Percentiles rank a stretch among this genome's conserved stretches.
These are phyloP conservation scores for Tetrahymena elliotti DNA, from an alignment of 73 alveolate species.

Conservation along the genomic window DNA sequence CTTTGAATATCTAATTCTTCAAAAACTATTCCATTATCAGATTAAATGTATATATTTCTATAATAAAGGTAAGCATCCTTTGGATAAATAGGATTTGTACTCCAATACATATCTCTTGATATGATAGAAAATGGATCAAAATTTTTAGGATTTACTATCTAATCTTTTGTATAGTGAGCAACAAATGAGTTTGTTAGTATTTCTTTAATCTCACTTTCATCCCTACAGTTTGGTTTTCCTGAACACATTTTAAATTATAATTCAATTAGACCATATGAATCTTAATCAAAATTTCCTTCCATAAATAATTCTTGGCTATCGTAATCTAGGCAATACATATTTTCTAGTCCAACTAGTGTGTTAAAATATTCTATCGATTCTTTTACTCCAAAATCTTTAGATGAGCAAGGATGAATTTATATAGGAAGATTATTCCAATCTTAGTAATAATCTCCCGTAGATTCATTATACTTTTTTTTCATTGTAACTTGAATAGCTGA, in stretches of 20 bases:
- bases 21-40: not conserved
- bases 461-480: not conserved
- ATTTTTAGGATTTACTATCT: not conserved
- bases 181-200: not conserved
- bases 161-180: not conserved
- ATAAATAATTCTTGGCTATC: not conserved
- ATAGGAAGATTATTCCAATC: not conserved
- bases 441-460: not conserved
- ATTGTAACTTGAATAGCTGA: not conserved
- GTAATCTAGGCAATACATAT: not conserved
- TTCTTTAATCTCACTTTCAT: not conserved
- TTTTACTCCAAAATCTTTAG: not conserved
- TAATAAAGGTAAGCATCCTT: not conserved
- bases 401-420: not conserved
- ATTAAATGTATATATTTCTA: not conserved
- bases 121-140: not conserved
- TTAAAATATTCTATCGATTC: not conserved
- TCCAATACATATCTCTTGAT: not conserved
- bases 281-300: not conserved
- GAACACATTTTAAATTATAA: not conserved
- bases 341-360: not conserved
- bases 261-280: not conserved
- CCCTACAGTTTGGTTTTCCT: not conserved
- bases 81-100: not conserved
- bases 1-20: not conserved